A percentile compares a stretch with the other conserved stretches of the same genome.
These are phyloP conservation scores for Euphrasia confusa DNA, from an alignment of 257 asterid species.

Conservation along the genomic window DNA sequence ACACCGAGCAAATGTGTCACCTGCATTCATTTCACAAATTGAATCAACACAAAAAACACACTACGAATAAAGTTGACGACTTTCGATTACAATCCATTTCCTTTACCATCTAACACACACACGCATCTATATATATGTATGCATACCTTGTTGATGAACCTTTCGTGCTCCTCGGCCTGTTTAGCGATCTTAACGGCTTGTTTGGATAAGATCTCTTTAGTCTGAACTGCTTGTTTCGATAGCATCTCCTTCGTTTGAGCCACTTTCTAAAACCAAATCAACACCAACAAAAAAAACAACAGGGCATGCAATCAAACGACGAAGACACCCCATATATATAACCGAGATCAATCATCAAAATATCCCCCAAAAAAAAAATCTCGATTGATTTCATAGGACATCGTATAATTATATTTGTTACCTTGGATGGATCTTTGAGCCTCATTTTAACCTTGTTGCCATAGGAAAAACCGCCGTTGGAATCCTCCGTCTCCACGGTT, in stretches of 20 bases:
- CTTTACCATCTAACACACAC: neutral
- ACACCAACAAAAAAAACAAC: constrained; percentile 14
- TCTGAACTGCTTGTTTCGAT: constrained; percentile 48
- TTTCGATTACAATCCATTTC: neutral
- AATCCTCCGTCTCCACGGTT: constrained; percentile 45
- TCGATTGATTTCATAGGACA: neutral
- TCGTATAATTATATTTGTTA: neutral
- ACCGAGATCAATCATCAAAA: neutral
- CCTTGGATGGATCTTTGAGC: constrained; percentile 76
- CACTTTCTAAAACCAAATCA: constrained; percentile 57
- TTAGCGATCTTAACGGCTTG: constrained; percentile 61
- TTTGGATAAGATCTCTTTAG: constrained; percentile 60
- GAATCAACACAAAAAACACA: neutral
- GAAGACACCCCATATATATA: neutral
- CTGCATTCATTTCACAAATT: constrained; percentile 36
- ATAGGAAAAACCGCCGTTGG: constrained; percentile 42
- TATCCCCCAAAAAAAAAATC: no score
- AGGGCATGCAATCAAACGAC: neutral
- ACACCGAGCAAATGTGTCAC: constrained; percentile 90
- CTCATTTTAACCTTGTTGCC: constrained; percentile 40
- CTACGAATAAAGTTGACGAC: neutral
- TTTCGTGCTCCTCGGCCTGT: constrained; percentile 93
- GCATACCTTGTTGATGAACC: constrained; percentile 76
- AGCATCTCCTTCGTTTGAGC: constrained; percentile 76
- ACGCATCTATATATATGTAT: neutral